These are phyloP conservation scores for Penicillium sp. DNA, from an alignment of 2,329 filamentous ascomycete genomes.

Conservation along the genomic window DNA sequence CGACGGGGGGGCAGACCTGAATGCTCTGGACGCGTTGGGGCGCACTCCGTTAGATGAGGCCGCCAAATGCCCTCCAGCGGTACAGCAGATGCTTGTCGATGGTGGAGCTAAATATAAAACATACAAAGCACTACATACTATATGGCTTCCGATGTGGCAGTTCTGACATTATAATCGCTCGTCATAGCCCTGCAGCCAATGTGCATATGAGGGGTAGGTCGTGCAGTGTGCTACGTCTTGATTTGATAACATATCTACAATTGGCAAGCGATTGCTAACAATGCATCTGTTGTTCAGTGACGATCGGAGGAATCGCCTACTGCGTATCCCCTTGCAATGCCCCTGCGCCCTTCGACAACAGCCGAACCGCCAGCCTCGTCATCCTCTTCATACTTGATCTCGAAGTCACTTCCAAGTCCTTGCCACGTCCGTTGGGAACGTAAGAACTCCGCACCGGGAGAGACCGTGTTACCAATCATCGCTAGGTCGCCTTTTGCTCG, in stretches of 20 bases:
- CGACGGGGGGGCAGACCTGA: neutral
- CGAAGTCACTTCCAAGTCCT: conserved; percentile 83
- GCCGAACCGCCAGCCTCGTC: conserved; percentile 54
- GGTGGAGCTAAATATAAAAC: too few relatives aligned
- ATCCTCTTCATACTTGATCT: conserved; percentile 57
- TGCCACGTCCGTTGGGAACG: conserved; percentile 83
- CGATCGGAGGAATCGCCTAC: conserved; percentile 58
- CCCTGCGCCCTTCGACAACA: conserved; percentile 81
- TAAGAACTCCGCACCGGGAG: conserved; percentile 85
- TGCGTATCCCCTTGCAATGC: conserved; percentile 82
- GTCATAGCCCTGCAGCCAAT: too few relatives aligned
- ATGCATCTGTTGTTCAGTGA: conserved; percentile 18
- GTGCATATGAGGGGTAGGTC: too few relatives aligned
- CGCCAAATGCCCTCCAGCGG: neutral
- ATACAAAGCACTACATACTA: neutral
- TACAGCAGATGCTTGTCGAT: neutral
- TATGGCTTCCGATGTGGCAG: neutral
- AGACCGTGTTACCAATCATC: conserved; percentile 78
- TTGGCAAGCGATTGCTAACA: too few relatives aligned
- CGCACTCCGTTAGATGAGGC: neutral
- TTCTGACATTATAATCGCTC: too few relatives aligned
- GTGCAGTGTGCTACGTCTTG: neutral
- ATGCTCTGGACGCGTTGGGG: neutral
- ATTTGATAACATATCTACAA: too few relatives aligned
- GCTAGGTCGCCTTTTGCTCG: conserved; percentile 68